Percentiles rank a stretch among this genome's conserved stretches.
These are phyloP conservation scores for Lasiosphaeria ovina DNA, from an alignment of 495 filamentous ascomycete species.

Conservation along the genomic window DNA sequence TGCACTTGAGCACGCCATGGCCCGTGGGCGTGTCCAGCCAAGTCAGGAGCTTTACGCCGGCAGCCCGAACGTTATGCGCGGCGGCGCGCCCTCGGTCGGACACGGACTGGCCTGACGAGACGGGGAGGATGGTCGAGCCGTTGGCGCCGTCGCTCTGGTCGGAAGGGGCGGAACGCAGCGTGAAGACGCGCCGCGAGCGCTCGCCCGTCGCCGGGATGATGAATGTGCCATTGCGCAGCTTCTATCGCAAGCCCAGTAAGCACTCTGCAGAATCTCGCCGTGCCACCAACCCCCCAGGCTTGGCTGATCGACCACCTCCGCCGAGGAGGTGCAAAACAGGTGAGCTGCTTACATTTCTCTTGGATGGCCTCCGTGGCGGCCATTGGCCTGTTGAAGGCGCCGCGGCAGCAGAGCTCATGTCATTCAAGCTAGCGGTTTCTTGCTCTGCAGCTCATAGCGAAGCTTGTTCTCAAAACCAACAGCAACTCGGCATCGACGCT, in stretches of 20 bases:
- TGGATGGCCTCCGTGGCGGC: constrained; percentile 35
- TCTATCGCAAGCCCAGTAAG: constrained; percentile 27
- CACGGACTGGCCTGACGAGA: constrained; percentile 24
- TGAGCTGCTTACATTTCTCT: constrained; percentile 31
- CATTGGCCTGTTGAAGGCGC: constrained; percentile 27
- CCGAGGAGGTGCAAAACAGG: too few relatives aligned
- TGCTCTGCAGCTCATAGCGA: constrained; percentile 17
- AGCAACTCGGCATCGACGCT: not conserved
- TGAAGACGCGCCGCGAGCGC: constrained; percentile 56
- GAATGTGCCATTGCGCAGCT: constrained; percentile 61
- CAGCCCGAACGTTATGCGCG: constrained; percentile 27
- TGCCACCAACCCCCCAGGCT: not conserved
- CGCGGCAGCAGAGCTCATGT: constrained; percentile 34
- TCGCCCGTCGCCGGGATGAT: constrained; percentile 61
- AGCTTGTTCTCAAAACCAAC: constrained; percentile 33
- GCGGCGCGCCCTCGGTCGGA: constrained; percentile 29
- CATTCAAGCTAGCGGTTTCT: constrained; percentile 4
- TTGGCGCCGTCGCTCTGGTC: constrained; percentile 29
- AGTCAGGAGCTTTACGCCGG: constrained; percentile 27
- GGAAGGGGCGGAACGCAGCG: constrained; percentile 42
- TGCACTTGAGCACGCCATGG: constrained; percentile 84
- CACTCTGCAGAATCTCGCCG: not conserved
- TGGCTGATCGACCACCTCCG: not conserved
- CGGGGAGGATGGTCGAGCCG: constrained; percentile 3
- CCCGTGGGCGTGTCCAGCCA: constrained; percentile 57